Conservation (phyloP, 78 protist genomes). For the slime mould (Dictyostelium discoideum) region DNA sequence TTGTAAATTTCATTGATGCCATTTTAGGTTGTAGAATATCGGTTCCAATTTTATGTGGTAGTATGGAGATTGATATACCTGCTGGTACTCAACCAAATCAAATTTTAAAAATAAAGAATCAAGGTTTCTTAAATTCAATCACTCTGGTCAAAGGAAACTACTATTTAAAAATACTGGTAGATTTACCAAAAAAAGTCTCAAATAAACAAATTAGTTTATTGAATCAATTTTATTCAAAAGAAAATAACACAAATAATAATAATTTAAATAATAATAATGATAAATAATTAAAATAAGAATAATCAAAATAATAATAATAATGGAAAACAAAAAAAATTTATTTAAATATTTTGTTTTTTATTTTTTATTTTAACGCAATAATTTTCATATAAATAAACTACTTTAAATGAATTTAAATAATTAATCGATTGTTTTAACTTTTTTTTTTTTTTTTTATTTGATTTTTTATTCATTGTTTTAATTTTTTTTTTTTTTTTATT, state of each 20-base stretch:
- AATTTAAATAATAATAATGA: not conserved
- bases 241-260: not conserved
- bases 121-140: slow-evolving; percentile 23
- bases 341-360: not conserved
- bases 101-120: slow-evolving; percentile 53
- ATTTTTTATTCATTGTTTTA: too few species aligned
- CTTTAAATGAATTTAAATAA: too few species aligned
- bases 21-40: slow-evolving; percentile 39
- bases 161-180: slow-evolving; percentile 19
- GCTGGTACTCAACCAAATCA: slow-evolving; percentile 57
- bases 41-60: slow-evolving; percentile 41
- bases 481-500: too few species aligned
- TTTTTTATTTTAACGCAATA: not conserved
- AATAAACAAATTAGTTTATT: not conserved
- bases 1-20: slow-evolving; percentile 25
- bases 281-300: too few species aligned
- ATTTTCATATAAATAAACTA: too few species aligned
- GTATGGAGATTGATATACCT: slow-evolving; percentile 55
- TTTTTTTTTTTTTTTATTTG: too few species aligned
- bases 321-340: not conserved
- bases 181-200: slow-evolving; percentile 12
- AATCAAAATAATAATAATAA: too few species aligned
- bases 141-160: slow-evolving; percentile 14
- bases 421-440: too few species aligned
- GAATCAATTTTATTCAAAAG: not conserved